Percentiles rank a stretch among this genome's conserved stretches.
phyloP scores from a whole-genome alignment of 495 filamentous ascomycete species.

The Neurospora pannonica region DNA sequence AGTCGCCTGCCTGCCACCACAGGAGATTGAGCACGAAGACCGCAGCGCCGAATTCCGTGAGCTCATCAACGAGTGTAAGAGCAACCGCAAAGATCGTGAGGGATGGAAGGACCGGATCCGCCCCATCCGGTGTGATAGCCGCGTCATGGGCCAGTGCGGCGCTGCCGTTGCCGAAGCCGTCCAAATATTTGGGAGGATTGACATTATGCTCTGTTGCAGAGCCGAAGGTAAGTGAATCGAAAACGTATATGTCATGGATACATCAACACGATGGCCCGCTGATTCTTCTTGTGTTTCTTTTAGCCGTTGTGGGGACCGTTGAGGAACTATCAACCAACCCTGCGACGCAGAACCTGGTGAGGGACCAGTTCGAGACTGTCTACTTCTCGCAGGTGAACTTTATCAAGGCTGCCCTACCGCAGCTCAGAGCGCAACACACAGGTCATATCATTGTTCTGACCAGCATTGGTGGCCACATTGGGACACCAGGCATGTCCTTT shows the following conservation, averaged over 20 bases:
- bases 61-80: constrained; percentile 50
- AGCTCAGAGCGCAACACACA: constrained; percentile 63
- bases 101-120: constrained; percentile 50
- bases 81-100: constrained; percentile 42
- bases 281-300: not conserved
- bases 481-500: constrained; percentile 82
- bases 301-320: constrained; percentile 80
- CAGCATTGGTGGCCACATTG: constrained; percentile 84
- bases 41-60: constrained; percentile 45
- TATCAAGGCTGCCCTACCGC: constrained; percentile 80
- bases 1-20: constrained; percentile 63
- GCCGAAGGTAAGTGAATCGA: constrained; percentile 56
- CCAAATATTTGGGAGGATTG: constrained; percentile 72
- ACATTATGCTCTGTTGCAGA: constrained; percentile 81
- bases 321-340: constrained; percentile 76
- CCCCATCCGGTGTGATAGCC: constrained; percentile 45
- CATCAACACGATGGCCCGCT: not conserved
- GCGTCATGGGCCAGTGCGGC: constrained; percentile 54
- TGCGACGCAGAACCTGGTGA: constrained; percentile 65
- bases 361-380: constrained; percentile 86
- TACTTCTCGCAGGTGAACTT: constrained; percentile 94
- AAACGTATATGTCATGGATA: not conserved
- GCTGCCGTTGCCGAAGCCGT: constrained; percentile 81
- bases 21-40: constrained; percentile 54
- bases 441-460: constrained; percentile 89